Conservation (phyloP, 768 basidiomycete genomes). For the Leccinum truebloodii region DNA sequence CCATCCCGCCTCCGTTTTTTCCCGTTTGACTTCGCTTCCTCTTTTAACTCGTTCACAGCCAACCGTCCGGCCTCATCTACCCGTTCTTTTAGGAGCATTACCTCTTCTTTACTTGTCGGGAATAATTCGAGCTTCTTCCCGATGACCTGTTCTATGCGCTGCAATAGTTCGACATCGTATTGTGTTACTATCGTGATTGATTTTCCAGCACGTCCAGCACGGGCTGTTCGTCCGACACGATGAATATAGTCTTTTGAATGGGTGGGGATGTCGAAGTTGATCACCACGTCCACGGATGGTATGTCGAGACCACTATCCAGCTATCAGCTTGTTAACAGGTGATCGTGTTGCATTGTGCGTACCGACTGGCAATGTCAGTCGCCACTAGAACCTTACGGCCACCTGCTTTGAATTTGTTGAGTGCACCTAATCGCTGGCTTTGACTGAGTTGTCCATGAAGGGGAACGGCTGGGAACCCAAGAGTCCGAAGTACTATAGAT, state of each 20-base stretch:
- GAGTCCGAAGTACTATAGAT: conserved; percentile 82
- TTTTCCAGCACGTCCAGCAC: conserved; percentile 96
- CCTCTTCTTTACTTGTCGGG: conserved; percentile 85
- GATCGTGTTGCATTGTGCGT: conserved; percentile 27
- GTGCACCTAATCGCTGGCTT: conserved; percentile 87
- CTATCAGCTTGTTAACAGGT: conserved; percentile 7
- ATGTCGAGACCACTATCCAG: conserved; percentile 83
- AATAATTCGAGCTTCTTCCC: conserved; percentile 92
- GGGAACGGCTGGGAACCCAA: conserved; percentile 94
- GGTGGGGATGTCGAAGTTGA: conserved; percentile 94
- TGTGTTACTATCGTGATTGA: conserved; percentile 97
- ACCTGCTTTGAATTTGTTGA: conserved; percentile 95
- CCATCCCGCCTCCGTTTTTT: conserved; percentile 50
- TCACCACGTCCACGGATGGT: conserved; percentile 79
- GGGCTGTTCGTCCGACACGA: conserved; percentile 94
- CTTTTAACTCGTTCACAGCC: conserved; percentile 82
- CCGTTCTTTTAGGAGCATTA: conserved; percentile 82
- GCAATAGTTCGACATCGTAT: conserved; percentile 95
- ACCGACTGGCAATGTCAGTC: conserved; percentile 95
- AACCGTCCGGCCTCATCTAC: conserved; percentile 83
- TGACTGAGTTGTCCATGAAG: conserved; percentile 95
- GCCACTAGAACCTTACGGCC: conserved; percentile 91
- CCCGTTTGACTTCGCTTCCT: conserved; percentile 56
- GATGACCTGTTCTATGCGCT: conserved; percentile 90
- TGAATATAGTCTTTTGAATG: conserved; percentile 99